These are phyloP conservation scores for Xanthoconium purpureum DNA, from an alignment of 768 basidiomycete genomes.

Conservation along the genomic window DNA sequence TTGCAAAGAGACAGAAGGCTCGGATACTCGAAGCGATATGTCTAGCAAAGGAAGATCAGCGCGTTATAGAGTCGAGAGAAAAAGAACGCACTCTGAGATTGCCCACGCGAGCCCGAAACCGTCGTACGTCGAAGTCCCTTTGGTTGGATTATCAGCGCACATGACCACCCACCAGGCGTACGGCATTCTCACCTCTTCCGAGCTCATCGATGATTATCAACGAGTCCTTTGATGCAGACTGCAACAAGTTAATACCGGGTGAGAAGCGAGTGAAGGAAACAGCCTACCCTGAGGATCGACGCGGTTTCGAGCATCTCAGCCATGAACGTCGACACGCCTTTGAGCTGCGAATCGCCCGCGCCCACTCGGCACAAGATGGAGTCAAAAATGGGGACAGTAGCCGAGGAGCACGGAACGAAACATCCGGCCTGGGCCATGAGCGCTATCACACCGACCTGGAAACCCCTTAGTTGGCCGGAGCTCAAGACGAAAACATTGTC, in stretches of 20 bases:
- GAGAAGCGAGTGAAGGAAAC: not conserved
- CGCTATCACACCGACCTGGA: slow-evolving; percentile 87
- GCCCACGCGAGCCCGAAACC: slow-evolving; percentile 99
- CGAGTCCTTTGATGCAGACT: slow-evolving; percentile 92
- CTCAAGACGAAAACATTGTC: not conserved
- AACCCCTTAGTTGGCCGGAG: not conserved
- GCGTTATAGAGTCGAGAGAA: too few relatives aligned
- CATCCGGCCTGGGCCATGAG: slow-evolving; percentile 95
- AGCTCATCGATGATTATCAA: slow-evolving; percentile 97
- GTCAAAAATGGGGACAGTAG: slow-evolving; percentile 89
- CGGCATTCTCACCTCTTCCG: slow-evolving; percentile 61
- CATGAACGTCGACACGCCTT: slow-evolving; percentile 99
- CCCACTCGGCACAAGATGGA: slow-evolving; percentile 94
- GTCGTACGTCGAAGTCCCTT: slow-evolving; percentile 94
- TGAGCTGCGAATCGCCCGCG: slow-evolving; percentile 95
- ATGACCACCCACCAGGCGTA: not conserved
- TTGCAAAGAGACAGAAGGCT: slow-evolving; percentile 94
- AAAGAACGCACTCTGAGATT: slow-evolving; percentile 79
- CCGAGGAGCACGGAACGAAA: slow-evolving; percentile 90
- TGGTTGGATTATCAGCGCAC: slow-evolving; percentile 7
- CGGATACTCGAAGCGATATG: slow-evolving; percentile 91
- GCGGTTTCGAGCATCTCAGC: slow-evolving; percentile 99
- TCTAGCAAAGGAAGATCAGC: slow-evolving; percentile 40
- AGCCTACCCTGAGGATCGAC: slow-evolving; percentile 77
- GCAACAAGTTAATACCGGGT: not conserved